A percentile compares a stretch with the other conserved stretches of the same genome.
Conservation (phyloP, 2,329 filamentous ascomycete species). For the Fusarium euwallaceae region DNA sequence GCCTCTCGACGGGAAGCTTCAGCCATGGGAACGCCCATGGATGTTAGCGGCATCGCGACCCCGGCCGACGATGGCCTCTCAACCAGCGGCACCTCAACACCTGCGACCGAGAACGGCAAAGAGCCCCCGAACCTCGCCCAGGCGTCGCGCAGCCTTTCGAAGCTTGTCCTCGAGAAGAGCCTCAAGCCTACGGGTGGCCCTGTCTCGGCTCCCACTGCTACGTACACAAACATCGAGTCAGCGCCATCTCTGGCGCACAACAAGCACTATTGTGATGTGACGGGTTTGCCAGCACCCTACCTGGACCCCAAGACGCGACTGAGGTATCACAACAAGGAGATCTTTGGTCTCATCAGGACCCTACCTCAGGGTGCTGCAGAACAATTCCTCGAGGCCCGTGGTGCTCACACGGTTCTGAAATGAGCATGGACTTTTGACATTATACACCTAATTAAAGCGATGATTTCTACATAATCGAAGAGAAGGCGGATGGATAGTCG, state of each 20-base stretch:
- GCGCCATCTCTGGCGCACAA: constrained; percentile 88
- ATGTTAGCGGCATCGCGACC: constrained; percentile 81
- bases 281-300: constrained; percentile 91
- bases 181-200: constrained; percentile 57
- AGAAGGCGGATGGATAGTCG: background rate
- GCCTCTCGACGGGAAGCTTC: constrained; percentile 91
- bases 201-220: constrained; percentile 74
- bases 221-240: constrained; percentile 97
- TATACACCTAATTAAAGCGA: constrained; percentile 15
- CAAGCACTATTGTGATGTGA: constrained; percentile 95
- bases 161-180: constrained; percentile 89
- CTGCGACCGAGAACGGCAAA: constrained; percentile 58
- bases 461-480: constrained; percentile 1
- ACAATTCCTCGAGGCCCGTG: constrained; percentile 88
- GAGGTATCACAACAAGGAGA: constrained; percentile 92
- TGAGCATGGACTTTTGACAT: constrained; percentile 57
- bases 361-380: constrained; percentile 87
- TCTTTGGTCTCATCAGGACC: constrained; percentile 85
- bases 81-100: constrained; percentile 71
- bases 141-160: constrained; percentile 86
- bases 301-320: constrained; percentile 94
- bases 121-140: constrained; percentile 83
- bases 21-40: constrained; percentile 81
- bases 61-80: constrained; percentile 68
- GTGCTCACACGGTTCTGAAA: constrained; percentile 93